Evolutionary conservation across 2,329 filamentous ascomycete species (phyloP).

Genomic region (Madurella mycetomatis): DNA sequence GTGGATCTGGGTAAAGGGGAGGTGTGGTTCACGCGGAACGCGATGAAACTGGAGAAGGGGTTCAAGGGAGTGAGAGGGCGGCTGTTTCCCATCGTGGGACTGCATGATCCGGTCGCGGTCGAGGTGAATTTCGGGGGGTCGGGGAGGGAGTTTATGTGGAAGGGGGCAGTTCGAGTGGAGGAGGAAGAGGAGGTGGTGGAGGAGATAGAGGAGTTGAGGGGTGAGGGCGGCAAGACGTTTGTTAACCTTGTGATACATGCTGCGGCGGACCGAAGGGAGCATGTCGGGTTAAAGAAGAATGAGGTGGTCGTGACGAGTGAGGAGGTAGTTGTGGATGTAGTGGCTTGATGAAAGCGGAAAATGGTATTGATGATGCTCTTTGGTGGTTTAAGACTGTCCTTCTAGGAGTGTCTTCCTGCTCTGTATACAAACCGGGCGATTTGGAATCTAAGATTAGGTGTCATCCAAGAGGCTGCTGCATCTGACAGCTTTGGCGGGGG

Average conservation of each 20-base stretch:
- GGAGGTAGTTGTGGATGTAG: background rate
- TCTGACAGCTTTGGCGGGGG: no score
- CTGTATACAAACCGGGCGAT: no score
- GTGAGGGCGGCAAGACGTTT: background rate
- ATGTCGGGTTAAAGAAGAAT: background rate
- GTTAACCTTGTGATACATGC: background rate
- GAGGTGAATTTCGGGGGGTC: conserved; percentile 21
- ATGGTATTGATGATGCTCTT: no score
- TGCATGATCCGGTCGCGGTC: conserved; percentile 11
- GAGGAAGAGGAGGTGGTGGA: background rate
- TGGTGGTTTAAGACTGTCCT: no score
- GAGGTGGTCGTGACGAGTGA: conserved; percentile 2
- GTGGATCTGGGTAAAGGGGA: conserved; percentile 16
- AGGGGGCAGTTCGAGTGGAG: background rate
- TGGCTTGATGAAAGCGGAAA: background rate
- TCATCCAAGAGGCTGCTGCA: no score
- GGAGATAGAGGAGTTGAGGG: background rate
- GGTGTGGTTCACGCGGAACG: conserved; percentile 22
- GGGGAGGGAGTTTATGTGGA: conserved; percentile 12
- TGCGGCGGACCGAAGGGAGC: background rate
- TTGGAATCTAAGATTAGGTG: no score
- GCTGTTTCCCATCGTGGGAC: conserved; percentile 20
- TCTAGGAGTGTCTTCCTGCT: no score
- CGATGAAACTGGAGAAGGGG: conserved; percentile 1
- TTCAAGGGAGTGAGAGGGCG: conserved; percentile 14